Base-by-base conservation (phyloP, 2,329 filamentous ascomycete genomes). In the Xylaria sp. region DNA sequence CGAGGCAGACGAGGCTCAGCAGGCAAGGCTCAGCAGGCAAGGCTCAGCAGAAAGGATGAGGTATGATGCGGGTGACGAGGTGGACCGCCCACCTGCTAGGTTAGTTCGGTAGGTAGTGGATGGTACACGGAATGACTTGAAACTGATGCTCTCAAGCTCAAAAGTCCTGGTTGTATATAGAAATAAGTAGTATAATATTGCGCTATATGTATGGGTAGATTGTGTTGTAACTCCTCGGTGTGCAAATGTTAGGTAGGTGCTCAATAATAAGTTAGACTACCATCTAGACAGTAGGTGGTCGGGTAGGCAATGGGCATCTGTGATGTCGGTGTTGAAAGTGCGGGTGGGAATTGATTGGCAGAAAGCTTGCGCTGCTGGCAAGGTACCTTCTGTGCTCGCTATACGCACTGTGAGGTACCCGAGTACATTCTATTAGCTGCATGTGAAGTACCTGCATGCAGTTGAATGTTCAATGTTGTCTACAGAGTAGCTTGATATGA, bases 401-500 rank as follows among this genome's bases (percentile, higher is more conserved):
- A 54, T 54, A 34, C 27, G 51, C 51, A 54, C 51, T 54, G 51
- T 54, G 47, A 50, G 24, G 47, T 50, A 50, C 14, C 39, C 12
- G 12, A 42, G 48, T 14, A 51, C 48, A 51, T 51, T 19, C 48
- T 51, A 27, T 51, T 51, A 51, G 24, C 48, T 51, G 48, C 21
- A 51, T 51, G 12, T 51, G 9, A 51, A 51, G 24, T 27, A 27
- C 21, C n/a, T n/a, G n/a, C 48, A 27, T 51, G 48, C 48, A 51
- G 48, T 19, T 51, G 39, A 42, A 42, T 42, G 36, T 42, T 42
- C 7, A 14, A 42, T 14, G 14, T 42, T 36, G 34, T 11, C 3
- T 36, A 36, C 34, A 36, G 34, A 8, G 2, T 8, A 36, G 7
- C 11, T 36, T 36, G 34, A 36, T 8, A 7, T 42, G 39, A 17